phyloP scores from a whole-genome alignment of 495 filamentous ascomycete species.

The Penicillium egyptiacum region DNA sequence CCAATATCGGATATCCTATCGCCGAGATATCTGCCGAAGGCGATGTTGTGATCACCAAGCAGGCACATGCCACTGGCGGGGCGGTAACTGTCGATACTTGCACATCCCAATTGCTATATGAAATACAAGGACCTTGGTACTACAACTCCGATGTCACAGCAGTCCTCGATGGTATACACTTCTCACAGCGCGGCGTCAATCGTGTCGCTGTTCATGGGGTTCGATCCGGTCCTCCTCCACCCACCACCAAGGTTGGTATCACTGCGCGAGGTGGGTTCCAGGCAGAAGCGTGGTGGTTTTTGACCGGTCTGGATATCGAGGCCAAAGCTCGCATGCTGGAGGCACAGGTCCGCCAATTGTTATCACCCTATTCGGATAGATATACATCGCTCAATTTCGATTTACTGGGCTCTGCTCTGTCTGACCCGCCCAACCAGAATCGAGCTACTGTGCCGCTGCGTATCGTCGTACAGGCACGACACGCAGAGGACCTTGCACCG shows the following conservation, averaged over 20 bases:
- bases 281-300: slow-evolving; percentile 43
- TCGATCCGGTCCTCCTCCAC: slow-evolving; percentile 43
- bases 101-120: slow-evolving; percentile 57
- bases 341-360: slow-evolving; percentile 30
- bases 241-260: slow-evolving; percentile 58
- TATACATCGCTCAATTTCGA: slow-evolving; percentile 37
- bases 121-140: slow-evolving; percentile 60
- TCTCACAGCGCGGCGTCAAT: slow-evolving; percentile 46
- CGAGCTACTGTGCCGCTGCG: slow-evolving; percentile 41
- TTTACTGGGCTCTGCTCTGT: slow-evolving; percentile 31
- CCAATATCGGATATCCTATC: slow-evolving; percentile 57
- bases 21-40: slow-evolving; percentile 56
- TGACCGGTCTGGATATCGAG: slow-evolving; percentile 47
- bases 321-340: slow-evolving; percentile 47
- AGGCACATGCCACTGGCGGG: slow-evolving; percentile 36
- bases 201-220: slow-evolving; percentile 32
- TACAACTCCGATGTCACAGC: slow-evolving; percentile 59
- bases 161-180: slow-evolving; percentile 46
- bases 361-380: slow-evolving; percentile 21
- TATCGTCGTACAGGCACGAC: slow-evolving; percentile 39
- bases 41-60: slow-evolving; percentile 47
- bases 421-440: slow-evolving; percentile 36
- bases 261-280: slow-evolving; percentile 51
- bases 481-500: slow-evolving; percentile 36
- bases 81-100: slow-evolving; percentile 51